Percentiles rank a stretch among this genome's conserved stretches.
Evolutionary conservation across 192 early-diverging fungal genomes (phyloP).

Genomic region (Coemansia nantahalensis): DNA sequence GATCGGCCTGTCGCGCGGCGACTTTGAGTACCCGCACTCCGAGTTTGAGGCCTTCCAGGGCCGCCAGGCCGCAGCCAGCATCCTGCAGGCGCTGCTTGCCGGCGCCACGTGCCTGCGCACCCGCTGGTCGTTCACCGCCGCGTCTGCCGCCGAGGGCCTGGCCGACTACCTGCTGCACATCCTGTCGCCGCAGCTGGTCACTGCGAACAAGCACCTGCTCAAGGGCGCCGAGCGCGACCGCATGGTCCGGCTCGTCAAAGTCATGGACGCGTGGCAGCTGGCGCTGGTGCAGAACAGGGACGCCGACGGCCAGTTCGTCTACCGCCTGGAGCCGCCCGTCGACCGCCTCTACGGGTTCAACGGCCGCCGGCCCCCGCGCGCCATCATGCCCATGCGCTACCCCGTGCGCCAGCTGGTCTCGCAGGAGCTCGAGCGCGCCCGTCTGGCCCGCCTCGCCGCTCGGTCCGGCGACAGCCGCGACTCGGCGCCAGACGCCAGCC

Average conservation of each 20-base stretch:
- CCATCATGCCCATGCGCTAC: conserved; percentile 61
- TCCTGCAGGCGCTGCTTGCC: conserved; percentile 48
- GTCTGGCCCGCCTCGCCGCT: too few species aligned
- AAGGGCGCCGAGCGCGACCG: conserved; percentile 28
- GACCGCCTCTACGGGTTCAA: conserved; percentile 28
- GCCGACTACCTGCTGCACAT: conserved; percentile 70
- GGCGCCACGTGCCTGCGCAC: conserved; percentile 50
- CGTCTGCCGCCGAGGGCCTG: conserved; percentile 56
- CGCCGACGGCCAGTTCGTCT: conserved; percentile 27
- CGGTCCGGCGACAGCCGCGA: too few species aligned
- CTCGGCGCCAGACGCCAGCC: too few species aligned
- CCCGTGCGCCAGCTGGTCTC: conserved; percentile 79
- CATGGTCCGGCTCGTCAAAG: conserved; percentile 24
- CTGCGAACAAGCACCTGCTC: conserved; percentile 57
- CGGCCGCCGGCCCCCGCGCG: conserved; percentile 6
- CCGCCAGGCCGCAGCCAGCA: conserved; percentile 56
- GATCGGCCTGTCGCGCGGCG: conserved; percentile 51
- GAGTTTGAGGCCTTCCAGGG: conserved; percentile 67
- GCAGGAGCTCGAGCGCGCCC: conserved; percentile 75
- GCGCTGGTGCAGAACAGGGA: conserved; percentile 37
- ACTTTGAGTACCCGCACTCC: conserved; percentile 69
- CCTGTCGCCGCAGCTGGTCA: conserved; percentile 69
- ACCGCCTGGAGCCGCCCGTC: conserved; percentile 76
- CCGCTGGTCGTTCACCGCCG: conserved; percentile 53
- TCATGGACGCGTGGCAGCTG: conserved; percentile 29